Evolutionary conservation across 306 rosid genomes (phyloP), one percentile per base, ranked within the genome.

Genomic region (Cicer pinnatifidum): DNA sequence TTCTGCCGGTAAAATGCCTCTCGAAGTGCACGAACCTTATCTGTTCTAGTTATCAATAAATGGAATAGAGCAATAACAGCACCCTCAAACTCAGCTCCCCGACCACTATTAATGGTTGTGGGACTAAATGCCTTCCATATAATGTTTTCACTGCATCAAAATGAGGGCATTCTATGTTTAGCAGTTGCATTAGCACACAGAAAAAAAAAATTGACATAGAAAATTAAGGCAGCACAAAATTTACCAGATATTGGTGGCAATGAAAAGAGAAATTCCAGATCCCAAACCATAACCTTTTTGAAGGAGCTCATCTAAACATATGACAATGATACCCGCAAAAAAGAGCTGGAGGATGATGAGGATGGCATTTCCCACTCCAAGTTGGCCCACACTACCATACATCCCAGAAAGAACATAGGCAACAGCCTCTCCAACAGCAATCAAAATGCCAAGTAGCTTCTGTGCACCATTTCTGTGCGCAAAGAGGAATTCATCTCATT

Each of bases 251-350:
- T 92, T 92, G 75, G 98, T 92, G 0, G 98, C 98, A 61, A 91
- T 94, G 84, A 94, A 94, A 8, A 94, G 95, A 64, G 98, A 94
- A 87, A 94, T 94, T 83, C 97, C 96, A 71, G 96, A 94, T 67
- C 98, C 98, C 33, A 94, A 86, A 82, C 97, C 98, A 83, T 94
- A 94, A 87, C 98, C 98, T 77, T 94, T 94, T 85, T 94, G 97
- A 78, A 94, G 97, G 69, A 94, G 98, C 74, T 94, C 97, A 71
- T 94, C 98, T 63, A 94, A 88, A 73, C 97, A 94, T 59, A 94
- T 94, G 69, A 94, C 98, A 79, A 94, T 92, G 56, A 94, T 89
- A 56, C 98, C 98, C 0, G 94, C 92, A 82, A 94, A 94, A 84
- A 91, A 94, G 53, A 94, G 96, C 86, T 91, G 98, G 59, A 89